Evolutionary conservation across 2,329 filamentous ascomycete species (phyloP).

Genomic region (Microsporum canis): DNA sequence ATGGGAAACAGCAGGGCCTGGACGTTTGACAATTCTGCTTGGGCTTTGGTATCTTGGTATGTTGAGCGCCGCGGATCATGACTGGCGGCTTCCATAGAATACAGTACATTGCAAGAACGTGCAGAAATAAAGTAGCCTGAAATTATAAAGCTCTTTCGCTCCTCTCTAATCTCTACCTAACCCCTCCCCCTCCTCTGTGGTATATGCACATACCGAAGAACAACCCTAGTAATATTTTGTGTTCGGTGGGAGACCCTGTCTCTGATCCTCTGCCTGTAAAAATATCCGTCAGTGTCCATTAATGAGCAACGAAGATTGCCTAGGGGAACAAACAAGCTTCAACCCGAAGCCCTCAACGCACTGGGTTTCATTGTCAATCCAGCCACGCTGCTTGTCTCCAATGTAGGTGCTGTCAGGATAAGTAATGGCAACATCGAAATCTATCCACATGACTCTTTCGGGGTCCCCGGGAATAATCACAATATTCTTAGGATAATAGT

Average conservation of each 20-base stretch:
- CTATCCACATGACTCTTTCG: slow-evolving; percentile 14
- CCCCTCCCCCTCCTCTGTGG: no score
- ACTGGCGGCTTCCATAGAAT: no score
- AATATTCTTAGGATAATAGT: slow-evolving; percentile 14
- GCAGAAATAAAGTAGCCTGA: no score
- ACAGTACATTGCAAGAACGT: no score
- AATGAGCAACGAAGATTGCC: no score
- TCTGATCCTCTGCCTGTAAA: no score
- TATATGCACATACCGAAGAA: no score
- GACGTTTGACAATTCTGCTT: slow-evolving; percentile 11
- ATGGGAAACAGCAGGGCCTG: slow-evolving; percentile 8
- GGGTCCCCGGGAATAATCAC: slow-evolving; percentile 11
- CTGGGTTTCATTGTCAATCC: slow-evolving; percentile 10
- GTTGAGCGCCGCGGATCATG: background rate
- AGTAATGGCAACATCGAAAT: slow-evolving; percentile 14
- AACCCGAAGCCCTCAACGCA: slow-evolving; percentile 5
- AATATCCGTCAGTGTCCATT: no score
- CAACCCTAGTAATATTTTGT: no score
- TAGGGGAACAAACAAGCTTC: slow-evolving; percentile 10
- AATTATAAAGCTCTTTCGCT: no score
- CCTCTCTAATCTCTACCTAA: no score
- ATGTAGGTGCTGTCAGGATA: slow-evolving; percentile 12
- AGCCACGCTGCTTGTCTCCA: slow-evolving; percentile 7
- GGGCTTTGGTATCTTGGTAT: slow-evolving; percentile 13
- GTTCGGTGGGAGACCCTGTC: no score